Conservation (phyloP, 768 basidiomycete species). For the Termitomyces sp. region DNA sequence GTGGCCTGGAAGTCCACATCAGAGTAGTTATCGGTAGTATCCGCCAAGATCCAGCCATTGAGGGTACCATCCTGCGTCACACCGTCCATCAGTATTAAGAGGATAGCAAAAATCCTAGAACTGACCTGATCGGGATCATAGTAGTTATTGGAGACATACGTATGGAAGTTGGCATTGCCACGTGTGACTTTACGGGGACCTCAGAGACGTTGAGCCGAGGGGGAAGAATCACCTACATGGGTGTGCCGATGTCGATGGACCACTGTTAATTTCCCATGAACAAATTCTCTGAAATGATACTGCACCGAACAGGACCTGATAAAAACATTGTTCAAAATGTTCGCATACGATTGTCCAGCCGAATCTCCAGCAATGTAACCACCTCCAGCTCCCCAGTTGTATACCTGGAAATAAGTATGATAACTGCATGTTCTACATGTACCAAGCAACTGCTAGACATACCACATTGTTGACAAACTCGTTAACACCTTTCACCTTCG, state of each 20-base stretch:
- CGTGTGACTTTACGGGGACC: slow-evolving; percentile 19
- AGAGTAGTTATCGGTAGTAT: slow-evolving; percentile 24
- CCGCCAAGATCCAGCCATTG: slow-evolving; percentile 22
- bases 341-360: slow-evolving; percentile 25
- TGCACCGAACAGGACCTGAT: slow-evolving; percentile 17
- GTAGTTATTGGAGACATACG: slow-evolving; percentile 27
- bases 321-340: slow-evolving; percentile 29
- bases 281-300: not conserved
- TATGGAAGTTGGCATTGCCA: slow-evolving; percentile 30
- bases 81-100: not conserved
- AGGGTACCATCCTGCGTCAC: slow-evolving; percentile 20
- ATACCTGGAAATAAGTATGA: slow-evolving; percentile 17
- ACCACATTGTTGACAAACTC: slow-evolving; percentile 32
- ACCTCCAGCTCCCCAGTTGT: slow-evolving; percentile 28
- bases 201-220: not conserved
- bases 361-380: slow-evolving; percentile 32
- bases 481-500: slow-evolving; percentile 31
- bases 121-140: slow-evolving; percentile 25
- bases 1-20: slow-evolving; percentile 24
- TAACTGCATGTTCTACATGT: not conserved
- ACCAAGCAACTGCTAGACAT: not conserved
- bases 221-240: slow-evolving; percentile 15
- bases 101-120: not conserved
- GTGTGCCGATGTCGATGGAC: slow-evolving; percentile 23
- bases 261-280: slow-evolving; percentile 12